These are phyloP conservation scores for Didymosphaeria variabile DNA, from an alignment of 2,329 filamentous ascomycete species.

Conservation along the genomic window DNA sequence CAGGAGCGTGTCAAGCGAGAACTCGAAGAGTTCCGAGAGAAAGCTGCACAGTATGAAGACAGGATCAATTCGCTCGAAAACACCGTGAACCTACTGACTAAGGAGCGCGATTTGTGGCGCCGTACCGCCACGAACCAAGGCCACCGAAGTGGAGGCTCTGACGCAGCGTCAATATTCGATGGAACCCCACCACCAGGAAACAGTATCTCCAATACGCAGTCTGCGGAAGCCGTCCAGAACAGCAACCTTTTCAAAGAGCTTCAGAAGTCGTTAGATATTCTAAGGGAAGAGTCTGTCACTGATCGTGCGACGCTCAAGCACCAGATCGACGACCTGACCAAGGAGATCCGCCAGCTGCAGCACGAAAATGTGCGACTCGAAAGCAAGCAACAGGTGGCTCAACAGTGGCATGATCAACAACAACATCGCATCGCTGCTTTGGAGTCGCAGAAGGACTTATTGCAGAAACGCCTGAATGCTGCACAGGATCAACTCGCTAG, in stretches of 20 bases:
- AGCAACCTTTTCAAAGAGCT: constrained; percentile 84
- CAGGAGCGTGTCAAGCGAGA: constrained; percentile 70
- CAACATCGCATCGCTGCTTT: constrained; percentile 86
- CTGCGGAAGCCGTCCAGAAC: constrained; percentile 72
- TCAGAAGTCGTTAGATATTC: constrained; percentile 88
- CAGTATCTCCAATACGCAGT: constrained; percentile 55
- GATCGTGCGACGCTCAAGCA: constrained; percentile 85
- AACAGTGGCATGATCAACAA: constrained; percentile 87
- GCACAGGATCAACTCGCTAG: constrained; percentile 86
- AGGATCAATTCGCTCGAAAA: constrained; percentile 79
- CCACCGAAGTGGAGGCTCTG: constrained; percentile 65
- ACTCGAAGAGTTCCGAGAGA: constrained; percentile 75
- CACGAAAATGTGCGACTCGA: constrained; percentile 80
- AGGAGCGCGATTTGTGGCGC: constrained; percentile 97
- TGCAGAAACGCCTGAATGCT: constrained; percentile 81
- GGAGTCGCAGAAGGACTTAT: constrained; percentile 82
- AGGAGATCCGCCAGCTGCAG: constrained; percentile 83
- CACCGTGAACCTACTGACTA: constrained; percentile 75
- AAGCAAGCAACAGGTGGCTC: constrained; percentile 82
- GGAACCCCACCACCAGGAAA: constrained; percentile 56
- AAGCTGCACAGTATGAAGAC: constrained; percentile 81
- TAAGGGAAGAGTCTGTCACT: constrained; percentile 82
- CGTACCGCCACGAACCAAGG: constrained; percentile 85
- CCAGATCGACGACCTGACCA: constrained; percentile 81
- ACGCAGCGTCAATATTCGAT: constrained; percentile 69